Base-by-base conservation (phyloP, 176 grass and related monocot species). In the Oryza coarctata region DNA sequence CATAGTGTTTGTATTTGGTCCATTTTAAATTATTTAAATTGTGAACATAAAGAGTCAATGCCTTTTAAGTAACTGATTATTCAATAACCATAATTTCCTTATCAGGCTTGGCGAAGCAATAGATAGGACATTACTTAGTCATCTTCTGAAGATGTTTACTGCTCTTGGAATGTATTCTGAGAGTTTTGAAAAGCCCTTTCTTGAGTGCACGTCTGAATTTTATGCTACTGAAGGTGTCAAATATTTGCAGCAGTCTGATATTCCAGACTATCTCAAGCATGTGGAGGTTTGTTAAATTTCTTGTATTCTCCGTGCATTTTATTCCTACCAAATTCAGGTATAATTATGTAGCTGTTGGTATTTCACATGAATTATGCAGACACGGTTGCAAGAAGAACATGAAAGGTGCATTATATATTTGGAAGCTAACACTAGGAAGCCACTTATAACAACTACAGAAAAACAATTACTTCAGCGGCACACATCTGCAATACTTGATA, bases 111-210 rank as follows among this genome's bases (percentile, higher is more conserved):
- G 97, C 63, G 97, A 99, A 90, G 97, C 97, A 45, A 87, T 95
- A 77, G 93, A 99, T 82, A 94, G 91, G 84, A 92, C 93, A 77
- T 76, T 99, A 52, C 87, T 99, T 77, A 95, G 93, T 87, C 97
- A 95, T 89, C 89, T 99, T 82, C 66, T 99, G 67, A 99, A 99
- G 90, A 99, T 99, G 97, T 87, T 99, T 75, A 92, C 97, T 72
- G 89, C 89, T 83, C 91, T 99, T 80, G 93, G 97, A 86, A 92
- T 99, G 89, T 99, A 99, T 80, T 85, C 80, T 15, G 93, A 96
- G 70, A 92, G 76, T 76, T 99, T 99, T 65, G 87, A 99, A 84
- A 99, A 99, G 74, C 77, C 87, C 44, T 99, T 99, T 41, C 87
- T 99, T 36, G 91, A 96, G 80, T 88, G 87, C 74, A 95, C 93